Evolutionary conservation across 2,329 filamentous ascomycete genomes (phyloP), one percentile per base, ranked within the genome.

Genomic region (Phialocephala subalpina): DNA sequence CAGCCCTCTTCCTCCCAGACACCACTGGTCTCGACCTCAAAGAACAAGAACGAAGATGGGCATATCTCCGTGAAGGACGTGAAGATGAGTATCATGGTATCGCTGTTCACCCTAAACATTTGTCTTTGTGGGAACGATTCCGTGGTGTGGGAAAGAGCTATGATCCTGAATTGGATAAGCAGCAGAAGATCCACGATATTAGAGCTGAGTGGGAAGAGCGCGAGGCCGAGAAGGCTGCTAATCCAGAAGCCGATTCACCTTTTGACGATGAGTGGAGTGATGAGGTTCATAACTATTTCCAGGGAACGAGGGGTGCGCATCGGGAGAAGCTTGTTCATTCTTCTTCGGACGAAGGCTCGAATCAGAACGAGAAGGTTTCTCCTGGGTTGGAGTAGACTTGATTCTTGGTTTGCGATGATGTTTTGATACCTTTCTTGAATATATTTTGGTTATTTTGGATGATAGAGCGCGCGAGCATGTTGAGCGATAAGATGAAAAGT

Each of bases 1-100:
- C 94, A 52, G 89, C 82, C 72, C 71, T 97, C 74, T 98, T 93
- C 86, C 89, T 98, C 36, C 95, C 95, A n/a, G 95, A 98, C 78
- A 98, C 95, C 74, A 97, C 94, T 11, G 95, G 95, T 64, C 91
- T 98, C 45, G 95, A 98, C 77, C 89, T 98, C 69, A 97, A 97
- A 85, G 95, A 98, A 80, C 94, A 97, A 82, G 95, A 98, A 82
- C 92, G 95, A 70, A 90, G 95, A 75, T 98, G 95, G 94, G 81
- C 85, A 64, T 97, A 91, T 81, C 93, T 98, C 78, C 90, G 93
- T 66, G 83, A 87, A 2, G 94, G 93, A 68, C 88, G 89, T 67
- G 90, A 90, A 72, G 69, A 88, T 35, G 93, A 97, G 58, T 98
- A 98, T 83, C 94, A 97, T 81, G 95, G 95, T 71, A 90, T 97